Evolutionary conservation across 1,284 basidiomycete genomes (phyloP).

Genomic region (Malassezia globosa): DNA sequence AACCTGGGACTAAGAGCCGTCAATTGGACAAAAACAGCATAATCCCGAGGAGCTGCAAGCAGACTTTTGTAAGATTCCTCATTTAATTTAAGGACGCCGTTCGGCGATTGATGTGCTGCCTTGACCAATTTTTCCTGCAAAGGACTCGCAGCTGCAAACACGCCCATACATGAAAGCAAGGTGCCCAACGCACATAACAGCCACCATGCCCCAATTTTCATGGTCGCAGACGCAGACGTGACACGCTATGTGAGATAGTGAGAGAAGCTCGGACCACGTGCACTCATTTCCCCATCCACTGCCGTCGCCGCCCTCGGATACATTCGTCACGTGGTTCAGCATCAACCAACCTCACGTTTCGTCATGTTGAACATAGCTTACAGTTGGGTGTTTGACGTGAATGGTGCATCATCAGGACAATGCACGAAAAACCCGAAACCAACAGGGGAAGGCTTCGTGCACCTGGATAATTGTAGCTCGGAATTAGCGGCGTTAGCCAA

Average conservation of each 20-base stretch:
- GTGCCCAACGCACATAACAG: conserved; percentile 4
- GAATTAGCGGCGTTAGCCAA: conserved; percentile 1
- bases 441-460: not conserved
- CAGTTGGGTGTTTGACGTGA: conserved; percentile 4
- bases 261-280: conserved; percentile 11
- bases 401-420: not conserved
- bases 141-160: not conserved
- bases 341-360: not conserved
- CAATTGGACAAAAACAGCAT: conserved; percentile 10
- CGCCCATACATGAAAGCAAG: not conserved
- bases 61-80: conserved; percentile 1
- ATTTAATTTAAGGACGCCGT: conserved; percentile 12
- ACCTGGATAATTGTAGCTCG: not conserved
- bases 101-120: not conserved
- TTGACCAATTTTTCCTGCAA: not conserved
- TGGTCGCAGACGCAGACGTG: conserved; percentile 3
- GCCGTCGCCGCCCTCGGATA: too few relatives aligned
- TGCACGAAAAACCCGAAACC: not conserved
- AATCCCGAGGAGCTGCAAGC: conserved; percentile 9
- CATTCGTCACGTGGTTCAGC: conserved; percentile 4
- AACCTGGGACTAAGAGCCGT: conserved; percentile 1
- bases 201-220: conserved; percentile 4
- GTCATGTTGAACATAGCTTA: conserved; percentile 1
- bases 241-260: too few relatives aligned
- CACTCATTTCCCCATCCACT: too few relatives aligned